Evolutionary conservation across 345 rosid genomes (phyloP).

Genomic region (Diplotaxis tenuifolia): DNA sequence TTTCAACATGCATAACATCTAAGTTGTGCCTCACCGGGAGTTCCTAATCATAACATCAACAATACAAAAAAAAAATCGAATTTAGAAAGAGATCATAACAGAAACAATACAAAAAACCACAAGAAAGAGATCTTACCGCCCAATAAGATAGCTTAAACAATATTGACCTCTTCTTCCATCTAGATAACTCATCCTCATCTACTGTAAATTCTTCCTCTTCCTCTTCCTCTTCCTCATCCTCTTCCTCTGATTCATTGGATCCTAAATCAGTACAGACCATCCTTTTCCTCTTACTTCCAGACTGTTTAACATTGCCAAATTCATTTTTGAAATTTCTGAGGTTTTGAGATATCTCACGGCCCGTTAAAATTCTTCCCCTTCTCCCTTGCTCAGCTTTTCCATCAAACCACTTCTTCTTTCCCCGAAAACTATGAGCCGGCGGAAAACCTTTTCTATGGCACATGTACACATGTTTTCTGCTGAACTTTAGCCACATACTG

Average conservation of each 20-base stretch:
- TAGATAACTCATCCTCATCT: background rate
- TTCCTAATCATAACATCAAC: background rate
- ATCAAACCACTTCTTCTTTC: background rate
- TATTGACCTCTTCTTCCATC: background rate
- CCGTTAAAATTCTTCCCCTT: background rate
- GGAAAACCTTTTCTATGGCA: background rate
- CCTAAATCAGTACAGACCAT: background rate
- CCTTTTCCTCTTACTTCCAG: background rate
- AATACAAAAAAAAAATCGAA: background rate
- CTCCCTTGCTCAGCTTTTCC: background rate
- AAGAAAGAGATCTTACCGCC: background rate
- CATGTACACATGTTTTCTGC: background rate
- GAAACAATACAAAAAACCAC: background rate
- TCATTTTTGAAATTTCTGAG: background rate
- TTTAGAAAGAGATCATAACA: background rate
- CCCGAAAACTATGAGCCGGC: background rate
- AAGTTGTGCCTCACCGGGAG: background rate
- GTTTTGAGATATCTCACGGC: background rate
- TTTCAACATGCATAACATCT: background rate
- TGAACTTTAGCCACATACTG: background rate
- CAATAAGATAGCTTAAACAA: background rate
- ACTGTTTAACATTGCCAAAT: background rate
- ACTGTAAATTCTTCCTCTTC: background rate
- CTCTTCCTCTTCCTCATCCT: background rate
- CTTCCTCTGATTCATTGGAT: background rate